Conservation (phyloP, 441 rosid genomes). For the Adansonia gregorii region DNA sequence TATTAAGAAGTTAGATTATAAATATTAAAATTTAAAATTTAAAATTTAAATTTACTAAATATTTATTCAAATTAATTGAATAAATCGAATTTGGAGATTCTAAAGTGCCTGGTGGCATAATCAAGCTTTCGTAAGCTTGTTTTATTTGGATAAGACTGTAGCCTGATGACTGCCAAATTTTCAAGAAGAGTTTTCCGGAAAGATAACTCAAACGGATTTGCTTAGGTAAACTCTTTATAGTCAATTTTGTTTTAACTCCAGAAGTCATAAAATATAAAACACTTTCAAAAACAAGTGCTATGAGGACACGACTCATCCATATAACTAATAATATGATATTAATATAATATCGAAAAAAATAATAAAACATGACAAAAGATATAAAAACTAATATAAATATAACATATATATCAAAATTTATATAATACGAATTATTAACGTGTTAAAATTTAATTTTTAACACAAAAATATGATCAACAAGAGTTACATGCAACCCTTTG, state of each 20-base stretch:
- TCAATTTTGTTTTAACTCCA: constrained; percentile 16
- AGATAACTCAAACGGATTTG: constrained; percentile 22
- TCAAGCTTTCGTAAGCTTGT: not conserved
- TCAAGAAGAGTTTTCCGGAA: not conserved
- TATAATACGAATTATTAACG: not conserved
- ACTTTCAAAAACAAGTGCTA: not conserved
- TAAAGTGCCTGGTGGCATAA: not conserved
- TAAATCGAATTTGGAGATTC: not conserved
- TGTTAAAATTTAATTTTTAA: not conserved
- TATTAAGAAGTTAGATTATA: too few relatives aligned
- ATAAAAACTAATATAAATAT: not conserved
- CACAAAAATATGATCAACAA: too few relatives aligned
- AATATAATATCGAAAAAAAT: too few relatives aligned
- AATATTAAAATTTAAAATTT: too few relatives aligned
- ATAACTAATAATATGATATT: not conserved
- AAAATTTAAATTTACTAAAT: too few relatives aligned
- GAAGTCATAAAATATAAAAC: constrained; percentile 1
- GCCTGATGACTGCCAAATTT: not conserved
- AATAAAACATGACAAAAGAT: not conserved
- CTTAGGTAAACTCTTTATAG: constrained; percentile 18
- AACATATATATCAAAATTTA: not conserved
- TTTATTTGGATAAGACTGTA: constrained; percentile 11
- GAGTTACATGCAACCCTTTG: not conserved
- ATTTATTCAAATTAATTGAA: too few relatives aligned
- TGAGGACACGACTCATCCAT: not conserved